Conservation (phyloP, 306 rosid genomes). For the Acacia confusa region DNA sequence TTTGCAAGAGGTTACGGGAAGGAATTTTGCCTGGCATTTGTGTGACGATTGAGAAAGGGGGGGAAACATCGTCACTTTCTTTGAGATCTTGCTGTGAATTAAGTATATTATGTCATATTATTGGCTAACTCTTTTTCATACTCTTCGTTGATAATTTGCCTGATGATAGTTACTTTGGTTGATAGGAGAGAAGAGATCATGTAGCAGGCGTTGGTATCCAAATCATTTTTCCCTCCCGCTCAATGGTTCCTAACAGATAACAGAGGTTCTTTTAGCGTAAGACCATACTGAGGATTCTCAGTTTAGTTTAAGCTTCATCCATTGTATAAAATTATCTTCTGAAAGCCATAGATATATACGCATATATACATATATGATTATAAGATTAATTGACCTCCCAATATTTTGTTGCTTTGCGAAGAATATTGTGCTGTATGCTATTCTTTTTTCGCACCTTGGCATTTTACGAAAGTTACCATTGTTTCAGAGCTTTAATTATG, state of each 20-base stretch:
- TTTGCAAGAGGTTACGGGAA: constrained; percentile 5
- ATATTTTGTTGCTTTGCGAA: constrained; percentile 24
- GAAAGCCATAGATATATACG: constrained; percentile 17
- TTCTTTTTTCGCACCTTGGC: not conserved
- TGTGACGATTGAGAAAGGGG: not conserved
- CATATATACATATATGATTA: not conserved
- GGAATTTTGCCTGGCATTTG: not conserved
- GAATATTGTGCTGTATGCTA: constrained; percentile 25
- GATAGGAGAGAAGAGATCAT: constrained; percentile 3
- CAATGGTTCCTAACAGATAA: constrained; percentile 27
- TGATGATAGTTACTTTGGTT: constrained; percentile 19
- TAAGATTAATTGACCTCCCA: constrained; percentile 34
- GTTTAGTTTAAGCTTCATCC: constrained; percentile 31
- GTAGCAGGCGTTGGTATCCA: constrained; percentile 29
- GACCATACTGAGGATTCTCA: constrained; percentile 25
- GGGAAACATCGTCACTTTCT: not conserved
- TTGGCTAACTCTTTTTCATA: constrained; percentile 24
- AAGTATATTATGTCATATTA: constrained; percentile 3
- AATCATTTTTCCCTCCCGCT: constrained; percentile 17
- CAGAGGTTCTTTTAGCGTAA: constrained; percentile 25
- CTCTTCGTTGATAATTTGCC: constrained; percentile 36
- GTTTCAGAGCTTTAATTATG: constrained; percentile 20
- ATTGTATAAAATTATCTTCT: constrained; percentile 35
- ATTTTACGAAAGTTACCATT: constrained; percentile 10
- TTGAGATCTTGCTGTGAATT: constrained; percentile 10